A percentile compares a stretch with the other conserved stretches of the same genome.
These are phyloP conservation scores for Rhodotorula kratochvilovae DNA, from an alignment of 768 basidiomycete species.

Conservation along the genomic window DNA sequence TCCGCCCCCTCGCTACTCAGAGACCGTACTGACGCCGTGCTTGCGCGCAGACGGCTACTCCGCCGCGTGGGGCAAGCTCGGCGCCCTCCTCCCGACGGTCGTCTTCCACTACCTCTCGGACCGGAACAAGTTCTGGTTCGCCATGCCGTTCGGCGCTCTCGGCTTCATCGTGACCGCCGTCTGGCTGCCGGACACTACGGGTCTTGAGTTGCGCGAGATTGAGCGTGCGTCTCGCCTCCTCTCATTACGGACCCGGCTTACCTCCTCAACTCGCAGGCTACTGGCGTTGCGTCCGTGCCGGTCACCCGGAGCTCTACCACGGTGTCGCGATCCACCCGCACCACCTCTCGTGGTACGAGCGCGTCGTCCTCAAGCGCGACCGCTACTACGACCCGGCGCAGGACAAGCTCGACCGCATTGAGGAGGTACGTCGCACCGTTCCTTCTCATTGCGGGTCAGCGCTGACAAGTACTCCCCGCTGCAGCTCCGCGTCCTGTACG, in stretches of 20 bases:
- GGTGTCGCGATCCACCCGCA: conserved; percentile 51
- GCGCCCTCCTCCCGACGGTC: conserved; percentile 49
- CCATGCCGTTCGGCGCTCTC: conserved; percentile 48
- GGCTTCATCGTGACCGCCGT: conserved; percentile 37
- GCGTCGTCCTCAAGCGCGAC: conserved; percentile 47
- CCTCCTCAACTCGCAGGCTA: neutral
- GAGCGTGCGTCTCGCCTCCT: conserved; percentile 42
- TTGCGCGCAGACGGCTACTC: conserved; percentile 46
- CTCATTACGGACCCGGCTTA: neutral
- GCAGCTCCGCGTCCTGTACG: conserved; percentile 45
- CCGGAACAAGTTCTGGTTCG: conserved; percentile 44
- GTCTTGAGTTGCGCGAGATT: conserved; percentile 50
- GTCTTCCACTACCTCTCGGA: conserved; percentile 49
- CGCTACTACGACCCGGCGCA: conserved; percentile 45
- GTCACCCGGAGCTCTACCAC: conserved; percentile 48
- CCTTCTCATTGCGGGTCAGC: neutral
- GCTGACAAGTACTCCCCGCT: neutral
- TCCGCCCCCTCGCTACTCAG: neutral
- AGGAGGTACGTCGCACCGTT: conserved; percentile 37
- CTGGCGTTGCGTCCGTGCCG: conserved; percentile 46
- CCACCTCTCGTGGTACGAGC: conserved; percentile 48
- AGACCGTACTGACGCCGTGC: neutral
- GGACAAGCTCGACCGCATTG: conserved; percentile 47
- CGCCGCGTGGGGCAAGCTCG: conserved; percentile 49
- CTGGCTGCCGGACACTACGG: conserved; percentile 49